Conservation (phyloP, 2,329 filamentous ascomycete genomes). For the Sarocladium brachiariae region DNA sequence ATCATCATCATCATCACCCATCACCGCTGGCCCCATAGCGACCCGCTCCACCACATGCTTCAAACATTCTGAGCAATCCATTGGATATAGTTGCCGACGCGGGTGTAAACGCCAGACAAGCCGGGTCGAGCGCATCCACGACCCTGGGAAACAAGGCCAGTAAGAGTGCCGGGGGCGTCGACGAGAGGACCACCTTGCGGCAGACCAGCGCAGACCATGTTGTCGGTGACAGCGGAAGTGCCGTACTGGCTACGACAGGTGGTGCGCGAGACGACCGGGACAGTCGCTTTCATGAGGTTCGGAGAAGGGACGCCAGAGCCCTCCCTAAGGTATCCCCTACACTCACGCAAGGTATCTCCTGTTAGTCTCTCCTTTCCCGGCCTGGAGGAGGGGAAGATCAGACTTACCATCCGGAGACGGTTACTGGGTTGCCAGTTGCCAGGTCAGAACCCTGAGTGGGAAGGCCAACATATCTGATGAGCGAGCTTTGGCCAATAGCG, state of each 20-base stretch:
- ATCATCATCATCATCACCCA: no score
- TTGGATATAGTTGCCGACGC: conserved; percentile 19
- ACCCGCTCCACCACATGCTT: no score
- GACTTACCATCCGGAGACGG: conserved; percentile 11
- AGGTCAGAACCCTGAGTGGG: conserved; percentile 9
- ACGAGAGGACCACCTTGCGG: conserved; percentile 22
- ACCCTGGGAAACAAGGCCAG: conserved; percentile 26
- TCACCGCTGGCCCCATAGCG: no score
- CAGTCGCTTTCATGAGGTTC: conserved; percentile 21
- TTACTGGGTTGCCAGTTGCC: background rate
- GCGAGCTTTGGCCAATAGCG: background rate
- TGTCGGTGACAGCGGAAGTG: conserved; percentile 18
- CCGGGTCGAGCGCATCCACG: conserved; percentile 21
- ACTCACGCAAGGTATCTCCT: no score
- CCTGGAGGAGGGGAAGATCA: no score
- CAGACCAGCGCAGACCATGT: conserved; percentile 27
- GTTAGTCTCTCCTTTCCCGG: no score
- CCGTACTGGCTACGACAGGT: conserved; percentile 20
- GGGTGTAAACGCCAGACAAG: conserved; percentile 22
- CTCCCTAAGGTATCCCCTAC: conserved; percentile 17
- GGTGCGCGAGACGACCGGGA: conserved; percentile 23
- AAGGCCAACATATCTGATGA: conserved; percentile 10
- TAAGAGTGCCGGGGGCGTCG: conserved; percentile 15
- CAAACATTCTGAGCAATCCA: conserved; percentile 20
- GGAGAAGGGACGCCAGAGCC: conserved; percentile 13